phyloP scores from a whole-genome alignment of 352 stramenopile species.

The Phytophthora multivora region DNA sequence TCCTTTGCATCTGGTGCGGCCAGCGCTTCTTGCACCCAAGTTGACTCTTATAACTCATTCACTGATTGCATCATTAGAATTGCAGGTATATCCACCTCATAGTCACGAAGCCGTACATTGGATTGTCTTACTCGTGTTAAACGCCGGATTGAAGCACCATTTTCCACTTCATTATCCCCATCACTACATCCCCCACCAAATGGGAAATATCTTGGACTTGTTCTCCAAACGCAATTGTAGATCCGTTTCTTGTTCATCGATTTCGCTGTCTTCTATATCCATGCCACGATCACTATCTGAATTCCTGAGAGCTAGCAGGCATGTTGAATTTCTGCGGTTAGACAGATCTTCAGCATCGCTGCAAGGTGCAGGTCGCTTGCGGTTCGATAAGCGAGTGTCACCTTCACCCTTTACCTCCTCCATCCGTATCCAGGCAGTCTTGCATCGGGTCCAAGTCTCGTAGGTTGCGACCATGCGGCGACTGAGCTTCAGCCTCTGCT shows the following conservation, averaged over 20 bases:
- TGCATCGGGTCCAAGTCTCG: not conserved
- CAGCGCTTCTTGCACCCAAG: not conserved
- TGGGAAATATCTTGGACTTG: not conserved
- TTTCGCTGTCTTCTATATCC: not conserved
- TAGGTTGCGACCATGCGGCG: not conserved
- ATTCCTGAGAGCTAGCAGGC: constrained; percentile 9
- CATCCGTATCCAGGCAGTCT: not conserved
- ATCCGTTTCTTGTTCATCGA: not conserved
- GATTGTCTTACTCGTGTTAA: constrained; percentile 9
- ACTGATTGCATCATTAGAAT: not conserved
- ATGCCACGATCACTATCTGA: constrained; percentile 3
- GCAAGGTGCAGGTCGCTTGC: too few species aligned
- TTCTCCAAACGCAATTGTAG: constrained; percentile 6
- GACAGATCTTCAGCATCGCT: not conserved
- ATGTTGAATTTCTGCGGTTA: constrained; percentile 6
- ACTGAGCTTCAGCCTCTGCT: constrained; percentile 12
- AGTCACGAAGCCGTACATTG: not conserved
- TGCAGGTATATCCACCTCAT: not conserved
- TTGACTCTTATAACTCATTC: not conserved
- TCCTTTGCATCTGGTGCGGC: not conserved
- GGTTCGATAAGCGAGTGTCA: too few species aligned
- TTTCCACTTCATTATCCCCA: not conserved
- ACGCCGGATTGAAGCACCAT: constrained; percentile 5
- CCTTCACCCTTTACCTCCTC: too few species aligned
- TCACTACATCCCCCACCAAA: not conserved